Evolutionary conservation across 2,329 filamentous ascomycete species (phyloP).

Genomic region (Fusarium hainanense): DNA sequence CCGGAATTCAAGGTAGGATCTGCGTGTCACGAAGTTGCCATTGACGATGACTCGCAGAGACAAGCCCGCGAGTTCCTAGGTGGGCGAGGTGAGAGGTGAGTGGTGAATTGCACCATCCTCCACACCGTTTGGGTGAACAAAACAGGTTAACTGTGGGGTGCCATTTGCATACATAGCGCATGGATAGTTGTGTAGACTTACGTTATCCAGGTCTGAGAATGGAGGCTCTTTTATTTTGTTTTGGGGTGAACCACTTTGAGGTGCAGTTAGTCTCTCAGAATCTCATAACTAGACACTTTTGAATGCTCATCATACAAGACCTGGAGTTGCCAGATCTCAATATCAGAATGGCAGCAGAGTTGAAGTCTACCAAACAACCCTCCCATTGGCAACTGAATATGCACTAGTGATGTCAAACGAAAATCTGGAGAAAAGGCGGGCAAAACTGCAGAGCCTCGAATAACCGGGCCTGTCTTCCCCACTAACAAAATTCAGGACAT

Average conservation of each 20-base stretch:
- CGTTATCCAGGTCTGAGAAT: conserved; percentile 35
- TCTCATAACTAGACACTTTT: background rate
- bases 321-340: conserved; percentile 3
- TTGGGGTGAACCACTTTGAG: conserved; percentile 14
- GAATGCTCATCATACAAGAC: background rate
- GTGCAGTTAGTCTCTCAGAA: background rate
- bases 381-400: conserved; percentile 20
- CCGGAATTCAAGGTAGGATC: conserved; percentile 41
- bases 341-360: conserved; percentile 6
- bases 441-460: conserved; percentile 50
- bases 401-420: conserved; percentile 41
- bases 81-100: conserved; percentile 34
- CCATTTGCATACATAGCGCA: conserved; percentile 33
- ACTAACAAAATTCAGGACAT: conserved; percentile 29
- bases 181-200: conserved; percentile 37
- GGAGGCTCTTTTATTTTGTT: conserved; percentile 25
- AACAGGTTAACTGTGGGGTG: conserved; percentile 36
- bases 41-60: conserved; percentile 45
- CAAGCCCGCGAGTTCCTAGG: conserved; percentile 17
- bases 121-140: conserved; percentile 32
- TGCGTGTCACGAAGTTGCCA: conserved; percentile 42
- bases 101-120: conserved; percentile 33
- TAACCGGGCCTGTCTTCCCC: conserved; percentile 46
- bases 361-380: conserved; percentile 21
- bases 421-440: conserved; percentile 37